Conservation (phyloP, 495 filamentous ascomycete species). For the Hypoxylon crocopeplum region DNA sequence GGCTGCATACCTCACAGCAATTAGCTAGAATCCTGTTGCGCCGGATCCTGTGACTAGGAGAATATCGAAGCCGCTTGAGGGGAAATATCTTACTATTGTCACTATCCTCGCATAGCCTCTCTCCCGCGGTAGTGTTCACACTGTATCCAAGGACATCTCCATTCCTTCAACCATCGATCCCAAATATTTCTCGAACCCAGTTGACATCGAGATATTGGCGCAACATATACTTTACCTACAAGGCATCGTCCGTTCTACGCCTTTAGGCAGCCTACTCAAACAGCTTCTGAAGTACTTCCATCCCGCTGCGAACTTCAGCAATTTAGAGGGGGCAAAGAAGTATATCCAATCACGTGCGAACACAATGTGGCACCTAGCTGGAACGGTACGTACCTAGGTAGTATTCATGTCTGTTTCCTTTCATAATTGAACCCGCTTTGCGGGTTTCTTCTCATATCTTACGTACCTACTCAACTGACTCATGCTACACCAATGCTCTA, state of each 20-base stretch:
- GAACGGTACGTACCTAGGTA: slow-evolving; percentile 19
- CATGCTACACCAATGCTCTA: slow-evolving; percentile 7
- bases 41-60: slow-evolving; percentile 26
- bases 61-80: slow-evolving; percentile 33
- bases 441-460: no score
- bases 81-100: slow-evolving; percentile 51
- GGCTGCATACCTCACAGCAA: slow-evolving; percentile 3
- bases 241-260: slow-evolving; percentile 1
- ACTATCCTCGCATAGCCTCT: slow-evolving; percentile 57
- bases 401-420: no score
- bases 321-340: slow-evolving; percentile 3
- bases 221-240: slow-evolving; percentile 26
- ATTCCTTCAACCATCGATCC: slow-evolving; percentile 58
- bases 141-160: slow-evolving; percentile 46
- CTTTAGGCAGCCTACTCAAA: slow-evolving; percentile 9
- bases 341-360: slow-evolving; percentile 1
- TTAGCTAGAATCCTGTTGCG: not conserved
- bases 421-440: no score
- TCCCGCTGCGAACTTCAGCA: not conserved
- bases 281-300: not conserved
- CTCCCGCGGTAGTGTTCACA: slow-evolving; percentile 65
- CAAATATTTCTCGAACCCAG: slow-evolving; percentile 59
- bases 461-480: no score
- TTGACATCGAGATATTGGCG: slow-evolving; percentile 59
- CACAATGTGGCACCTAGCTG: slow-evolving; percentile 32